Evolutionary conservation across 345 rosid species (phyloP).

Genomic region (Populus pruinosa): DNA sequence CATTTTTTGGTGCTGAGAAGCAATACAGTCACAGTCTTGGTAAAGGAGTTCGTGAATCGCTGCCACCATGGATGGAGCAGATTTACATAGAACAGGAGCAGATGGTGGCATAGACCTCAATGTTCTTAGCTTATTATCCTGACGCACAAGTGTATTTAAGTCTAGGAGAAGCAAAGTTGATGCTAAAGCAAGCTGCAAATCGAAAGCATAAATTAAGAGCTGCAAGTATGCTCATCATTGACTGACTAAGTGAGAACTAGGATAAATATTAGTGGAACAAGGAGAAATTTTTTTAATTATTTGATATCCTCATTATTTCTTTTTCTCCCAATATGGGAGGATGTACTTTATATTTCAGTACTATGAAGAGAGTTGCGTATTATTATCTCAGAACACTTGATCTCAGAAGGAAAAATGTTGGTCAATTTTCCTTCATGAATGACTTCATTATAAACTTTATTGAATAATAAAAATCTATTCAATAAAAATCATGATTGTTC

Average conservation of each 20-base stretch:
- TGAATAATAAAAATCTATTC: background rate
- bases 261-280: background rate
- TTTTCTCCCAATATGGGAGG: background rate
- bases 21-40: conserved; percentile 35
- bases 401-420: background rate
- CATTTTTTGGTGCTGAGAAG: conserved; percentile 30
- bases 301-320: conserved; percentile 9
- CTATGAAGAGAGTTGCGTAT: background rate
- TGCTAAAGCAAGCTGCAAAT: background rate
- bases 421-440: background rate
- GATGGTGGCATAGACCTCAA: conserved; percentile 61
- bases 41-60: conserved; percentile 37
- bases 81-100: conserved; percentile 88
- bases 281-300: conserved; percentile 9
- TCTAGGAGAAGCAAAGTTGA: background rate
- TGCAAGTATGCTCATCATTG: background rate
- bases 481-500: background rate
- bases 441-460: background rate
- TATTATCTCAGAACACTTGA: background rate
- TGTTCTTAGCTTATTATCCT: conserved; percentile 1
- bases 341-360: conserved; percentile 1
- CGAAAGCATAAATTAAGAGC: background rate
- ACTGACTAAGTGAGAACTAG: background rate
- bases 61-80: conserved; percentile 80
- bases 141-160: conserved; percentile 2